Conservation (phyloP, 306 rosid genomes). For the Corylus avellana region DNA sequence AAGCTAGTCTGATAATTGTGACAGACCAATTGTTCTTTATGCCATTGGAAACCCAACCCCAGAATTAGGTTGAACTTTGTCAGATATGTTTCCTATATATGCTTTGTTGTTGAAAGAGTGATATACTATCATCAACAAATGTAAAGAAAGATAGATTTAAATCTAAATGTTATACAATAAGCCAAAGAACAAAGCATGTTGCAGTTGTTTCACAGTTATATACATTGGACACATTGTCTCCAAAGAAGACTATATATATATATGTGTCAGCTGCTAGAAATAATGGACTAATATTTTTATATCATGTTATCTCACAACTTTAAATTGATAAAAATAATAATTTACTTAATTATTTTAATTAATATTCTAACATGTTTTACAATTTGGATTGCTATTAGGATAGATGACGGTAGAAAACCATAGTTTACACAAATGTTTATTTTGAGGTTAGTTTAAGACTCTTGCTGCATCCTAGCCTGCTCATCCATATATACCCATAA, state of each 20-base stretch:
- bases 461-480: too few species aligned
- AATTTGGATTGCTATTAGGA: too few species aligned
- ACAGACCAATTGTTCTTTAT: neutral
- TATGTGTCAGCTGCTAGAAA: constrained; percentile 77
- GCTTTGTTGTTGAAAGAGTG: neutral
- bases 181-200: neutral
- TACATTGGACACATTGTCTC: constrained; percentile 62
- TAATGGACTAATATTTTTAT: constrained; percentile 14
- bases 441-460: too few species aligned
- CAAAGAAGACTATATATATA: constrained; percentile 53
- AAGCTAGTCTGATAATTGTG: neutral
- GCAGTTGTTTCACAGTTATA: constrained; percentile 17
- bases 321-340: too few species aligned
- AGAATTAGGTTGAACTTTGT: neutral
- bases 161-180: neutral
- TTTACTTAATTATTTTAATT: too few species aligned
- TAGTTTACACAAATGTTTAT: too few species aligned
- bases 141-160: neutral
- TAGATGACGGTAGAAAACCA: too few species aligned
- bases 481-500: too few species aligned
- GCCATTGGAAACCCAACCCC: neutral
- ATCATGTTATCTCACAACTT: too few species aligned
- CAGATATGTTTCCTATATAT: neutral
- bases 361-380: too few species aligned
- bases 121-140: neutral